Evolutionary conservation across 2,329 filamentous ascomycete species (phyloP).

Genomic region (Penicillium sp.): DNA sequence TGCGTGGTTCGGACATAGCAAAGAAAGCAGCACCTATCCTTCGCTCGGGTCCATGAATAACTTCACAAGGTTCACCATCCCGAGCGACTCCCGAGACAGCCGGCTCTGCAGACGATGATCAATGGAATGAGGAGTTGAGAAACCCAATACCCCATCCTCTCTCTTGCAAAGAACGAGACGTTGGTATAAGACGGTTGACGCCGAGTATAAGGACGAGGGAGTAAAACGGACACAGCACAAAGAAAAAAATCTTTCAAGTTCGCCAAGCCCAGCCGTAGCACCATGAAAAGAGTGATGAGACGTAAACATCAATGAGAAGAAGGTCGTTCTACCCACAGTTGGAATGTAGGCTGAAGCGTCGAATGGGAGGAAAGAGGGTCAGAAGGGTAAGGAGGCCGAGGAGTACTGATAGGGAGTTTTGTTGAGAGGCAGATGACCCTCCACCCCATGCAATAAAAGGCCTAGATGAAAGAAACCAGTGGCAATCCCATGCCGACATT

Average conservation of each 20-base stretch:
- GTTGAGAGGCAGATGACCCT: background rate
- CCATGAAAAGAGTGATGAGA: slow-evolving; percentile 37
- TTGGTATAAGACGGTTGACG: slow-evolving; percentile 23
- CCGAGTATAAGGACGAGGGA: slow-evolving; percentile 18
- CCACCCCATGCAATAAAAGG: background rate
- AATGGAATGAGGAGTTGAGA: background rate
- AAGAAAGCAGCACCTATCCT: background rate
- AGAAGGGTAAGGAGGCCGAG: slow-evolving; percentile 13
- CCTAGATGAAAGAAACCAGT: slow-evolving; percentile 15
- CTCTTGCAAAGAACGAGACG: slow-evolving; percentile 11
- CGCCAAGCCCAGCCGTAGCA: slow-evolving; percentile 40
- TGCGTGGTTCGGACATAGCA: background rate
- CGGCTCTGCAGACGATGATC: background rate
- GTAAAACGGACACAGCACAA: slow-evolving; percentile 18
- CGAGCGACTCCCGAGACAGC: background rate
- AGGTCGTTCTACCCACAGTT: slow-evolving; percentile 25
- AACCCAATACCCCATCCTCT: background rate
- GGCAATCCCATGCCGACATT: slow-evolving; percentile 23
- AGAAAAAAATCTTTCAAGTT: slow-evolving; percentile 29
- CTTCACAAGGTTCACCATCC: background rate
- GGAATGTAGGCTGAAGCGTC: slow-evolving; percentile 19
- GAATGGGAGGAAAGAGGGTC: slow-evolving; percentile 21
- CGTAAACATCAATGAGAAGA: slow-evolving; percentile 28
- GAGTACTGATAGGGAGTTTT: background rate
- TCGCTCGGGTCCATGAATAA: too few species aligned